These are phyloP conservation scores for Dioscorea cayenensis DNA, from an alignment of 116 monocot genomes.

Conservation along the genomic window DNA sequence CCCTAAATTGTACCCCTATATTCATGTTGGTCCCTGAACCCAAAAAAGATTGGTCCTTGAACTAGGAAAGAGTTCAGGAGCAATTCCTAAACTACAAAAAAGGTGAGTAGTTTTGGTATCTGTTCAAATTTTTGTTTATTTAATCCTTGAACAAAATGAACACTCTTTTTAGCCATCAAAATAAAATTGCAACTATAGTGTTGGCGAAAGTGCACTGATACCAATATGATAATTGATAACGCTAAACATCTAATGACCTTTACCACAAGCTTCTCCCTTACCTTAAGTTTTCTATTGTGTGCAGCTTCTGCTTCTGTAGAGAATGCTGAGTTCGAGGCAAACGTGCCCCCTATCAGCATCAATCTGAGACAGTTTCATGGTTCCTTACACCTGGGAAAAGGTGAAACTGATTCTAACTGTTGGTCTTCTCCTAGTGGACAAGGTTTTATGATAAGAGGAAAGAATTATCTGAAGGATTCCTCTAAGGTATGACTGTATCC, in stretches of 20 bases:
- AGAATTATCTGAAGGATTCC: constrained; percentile 73
- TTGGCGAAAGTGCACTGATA: too few species aligned
- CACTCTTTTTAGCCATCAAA: too few species aligned
- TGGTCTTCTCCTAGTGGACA: constrained; percentile 70
- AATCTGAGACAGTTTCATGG: constrained; percentile 62
- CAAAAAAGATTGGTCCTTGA: too few species aligned
- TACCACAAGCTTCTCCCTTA: neutral
- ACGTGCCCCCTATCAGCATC: constrained; percentile 31
- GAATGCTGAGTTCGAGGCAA: constrained; percentile 38
- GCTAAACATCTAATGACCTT: neutral
- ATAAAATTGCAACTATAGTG: too few species aligned
- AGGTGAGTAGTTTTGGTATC: too few species aligned
- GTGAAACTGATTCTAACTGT: constrained; percentile 66
- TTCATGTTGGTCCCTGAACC: too few species aligned
- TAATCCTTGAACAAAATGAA: too few species aligned
- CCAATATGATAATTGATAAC: too few species aligned
- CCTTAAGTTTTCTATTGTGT: neutral
- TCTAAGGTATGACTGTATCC: constrained; percentile 49
- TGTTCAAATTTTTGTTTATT: too few species aligned
- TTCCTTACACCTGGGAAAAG: constrained; percentile 61
- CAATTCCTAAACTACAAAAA: too few species aligned
- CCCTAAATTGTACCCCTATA: too few species aligned
- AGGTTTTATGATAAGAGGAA: constrained; percentile 90
- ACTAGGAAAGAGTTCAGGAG: too few species aligned
- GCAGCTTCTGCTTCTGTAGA: constrained; percentile 34